phyloP scores from a whole-genome alignment of 495 filamentous ascomycete genomes.

The Astrothelium subdiscretum region DNA sequence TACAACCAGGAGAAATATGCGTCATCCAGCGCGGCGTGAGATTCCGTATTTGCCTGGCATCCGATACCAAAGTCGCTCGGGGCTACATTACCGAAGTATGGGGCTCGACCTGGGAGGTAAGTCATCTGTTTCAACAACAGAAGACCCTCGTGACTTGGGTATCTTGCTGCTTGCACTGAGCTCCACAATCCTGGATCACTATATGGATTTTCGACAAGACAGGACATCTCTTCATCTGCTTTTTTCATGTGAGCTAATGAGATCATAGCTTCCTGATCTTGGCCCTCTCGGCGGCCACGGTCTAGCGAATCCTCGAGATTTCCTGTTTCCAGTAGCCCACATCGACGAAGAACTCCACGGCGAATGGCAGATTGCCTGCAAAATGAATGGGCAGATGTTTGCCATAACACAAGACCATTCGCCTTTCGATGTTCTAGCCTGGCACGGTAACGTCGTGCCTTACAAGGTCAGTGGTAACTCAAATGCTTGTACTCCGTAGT shows the following conservation, averaged over 20 bases:
- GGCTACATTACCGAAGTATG: slow-evolving; percentile 17
- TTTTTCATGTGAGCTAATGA: too few species aligned
- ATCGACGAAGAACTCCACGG: slow-evolving; percentile 31
- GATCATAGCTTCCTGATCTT: slow-evolving; percentile 33
- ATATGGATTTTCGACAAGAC: too few species aligned
- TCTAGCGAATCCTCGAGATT: slow-evolving; percentile 40
- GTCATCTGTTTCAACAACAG: not conserved
- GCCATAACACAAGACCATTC: slow-evolving; percentile 37
- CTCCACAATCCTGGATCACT: too few species aligned
- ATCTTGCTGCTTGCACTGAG: too few species aligned
- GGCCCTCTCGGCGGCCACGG: slow-evolving; percentile 41
- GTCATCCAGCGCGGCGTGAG: slow-evolving; percentile 19
- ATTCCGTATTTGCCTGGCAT: slow-evolving; percentile 11
- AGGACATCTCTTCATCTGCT: too few species aligned
- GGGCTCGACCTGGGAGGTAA: not conserved
- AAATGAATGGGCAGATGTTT: slow-evolving; percentile 41
- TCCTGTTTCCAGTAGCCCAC: slow-evolving; percentile 32
- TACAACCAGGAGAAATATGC: slow-evolving; percentile 15
- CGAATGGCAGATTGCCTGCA: slow-evolving; percentile 39
- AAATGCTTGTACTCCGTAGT: slow-evolving; percentile 1
- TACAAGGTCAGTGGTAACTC: slow-evolving; percentile 23
- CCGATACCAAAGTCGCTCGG: slow-evolving; percentile 5
- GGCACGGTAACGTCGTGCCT: slow-evolving; percentile 41
- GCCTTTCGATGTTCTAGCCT: slow-evolving; percentile 42
- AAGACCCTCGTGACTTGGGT: not conserved